Percentiles rank a stretch among this genome's conserved stretches.
Conservation (phyloP, 2,329 filamentous ascomycete genomes). For the Fusarium sp. region DNA sequence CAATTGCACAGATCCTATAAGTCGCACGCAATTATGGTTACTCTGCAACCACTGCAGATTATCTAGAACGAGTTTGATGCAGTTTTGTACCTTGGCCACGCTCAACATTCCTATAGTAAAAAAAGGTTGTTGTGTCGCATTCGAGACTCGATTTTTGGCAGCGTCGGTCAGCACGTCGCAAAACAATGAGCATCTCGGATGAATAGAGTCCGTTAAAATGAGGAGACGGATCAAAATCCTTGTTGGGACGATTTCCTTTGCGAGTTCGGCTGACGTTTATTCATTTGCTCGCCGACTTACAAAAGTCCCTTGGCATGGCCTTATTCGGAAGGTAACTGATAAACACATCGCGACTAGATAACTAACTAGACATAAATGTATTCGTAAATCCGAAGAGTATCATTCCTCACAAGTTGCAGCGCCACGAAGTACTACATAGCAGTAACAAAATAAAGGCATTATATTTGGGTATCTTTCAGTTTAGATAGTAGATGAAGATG, state of each 20-base stretch:
- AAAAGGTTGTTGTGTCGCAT: not conserved
- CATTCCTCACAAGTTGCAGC: not conserved
- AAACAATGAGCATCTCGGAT: not conserved
- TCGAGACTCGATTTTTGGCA: not conserved
- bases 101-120: not conserved
- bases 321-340: constrained; percentile 35
- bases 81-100: not conserved
- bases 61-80: not conserved
- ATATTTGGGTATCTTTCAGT: constrained; percentile 20
- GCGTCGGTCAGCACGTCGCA: constrained; percentile 6
- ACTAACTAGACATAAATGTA: not conserved
- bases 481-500: not conserved
- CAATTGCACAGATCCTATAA: not conserved
- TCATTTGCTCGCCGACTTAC: constrained; percentile 5
- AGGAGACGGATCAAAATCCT: not conserved
- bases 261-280: not conserved
- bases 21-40: not conserved
- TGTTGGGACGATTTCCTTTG: not conserved
- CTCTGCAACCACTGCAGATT: not conserved
- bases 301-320: constrained; percentile 35
- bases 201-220: not conserved
- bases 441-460: not conserved
- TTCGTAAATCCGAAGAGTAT: not conserved
- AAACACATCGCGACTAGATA: not conserved
- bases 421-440: no score